These are phyloP conservation scores for Peronospora destructor DNA, from an alignment of 352 stramenopile genomes.

Conservation along the genomic window DNA sequence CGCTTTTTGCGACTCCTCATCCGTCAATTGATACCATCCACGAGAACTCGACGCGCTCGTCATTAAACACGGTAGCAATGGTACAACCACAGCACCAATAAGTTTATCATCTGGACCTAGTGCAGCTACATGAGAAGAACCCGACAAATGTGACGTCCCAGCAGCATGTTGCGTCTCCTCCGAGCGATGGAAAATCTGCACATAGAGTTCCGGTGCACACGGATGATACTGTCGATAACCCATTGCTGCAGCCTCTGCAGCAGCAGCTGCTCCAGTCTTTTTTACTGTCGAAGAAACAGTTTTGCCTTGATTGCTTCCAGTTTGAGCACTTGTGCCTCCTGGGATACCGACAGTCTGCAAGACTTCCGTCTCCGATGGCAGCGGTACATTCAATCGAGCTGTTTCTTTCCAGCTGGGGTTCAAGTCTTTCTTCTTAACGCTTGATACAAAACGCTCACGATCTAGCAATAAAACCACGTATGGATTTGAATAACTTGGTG, in stretches of 20 bases:
- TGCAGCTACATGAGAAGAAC: constrained; percentile 10
- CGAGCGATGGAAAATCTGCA: constrained; percentile 53
- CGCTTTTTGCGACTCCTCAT: constrained; percentile 43
- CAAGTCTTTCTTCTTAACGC: constrained; percentile 37
- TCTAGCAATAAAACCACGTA: constrained; percentile 55
- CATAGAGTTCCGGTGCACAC: constrained; percentile 48
- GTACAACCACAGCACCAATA: constrained; percentile 49
- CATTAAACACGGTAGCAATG: constrained; percentile 55
- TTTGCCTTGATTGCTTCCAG: constrained; percentile 10
- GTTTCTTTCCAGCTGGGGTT: constrained; percentile 66
- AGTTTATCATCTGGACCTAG: constrained; percentile 38
- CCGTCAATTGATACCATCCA: constrained; percentile 47
- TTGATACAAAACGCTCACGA: constrained; percentile 49
- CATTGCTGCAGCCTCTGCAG: constrained; percentile 14
- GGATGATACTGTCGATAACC: constrained; percentile 38
- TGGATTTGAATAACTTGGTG: constrained; percentile 57
- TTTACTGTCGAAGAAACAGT: constrained; percentile 2
- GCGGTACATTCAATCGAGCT: constrained; percentile 40
- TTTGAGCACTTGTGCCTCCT: constrained; percentile 15
- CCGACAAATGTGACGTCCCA: constrained; percentile 4
- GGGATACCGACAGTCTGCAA: constrained; percentile 35
- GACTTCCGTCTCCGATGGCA: constrained; percentile 53
- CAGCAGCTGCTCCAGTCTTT: constrained; percentile 21
- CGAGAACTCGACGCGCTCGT: constrained; percentile 46
- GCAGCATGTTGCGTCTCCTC: constrained; percentile 22